Evolutionary conservation across 2,329 filamentous ascomycete species (phyloP).

Genomic region (Scedosporium dehoogii): DNA sequence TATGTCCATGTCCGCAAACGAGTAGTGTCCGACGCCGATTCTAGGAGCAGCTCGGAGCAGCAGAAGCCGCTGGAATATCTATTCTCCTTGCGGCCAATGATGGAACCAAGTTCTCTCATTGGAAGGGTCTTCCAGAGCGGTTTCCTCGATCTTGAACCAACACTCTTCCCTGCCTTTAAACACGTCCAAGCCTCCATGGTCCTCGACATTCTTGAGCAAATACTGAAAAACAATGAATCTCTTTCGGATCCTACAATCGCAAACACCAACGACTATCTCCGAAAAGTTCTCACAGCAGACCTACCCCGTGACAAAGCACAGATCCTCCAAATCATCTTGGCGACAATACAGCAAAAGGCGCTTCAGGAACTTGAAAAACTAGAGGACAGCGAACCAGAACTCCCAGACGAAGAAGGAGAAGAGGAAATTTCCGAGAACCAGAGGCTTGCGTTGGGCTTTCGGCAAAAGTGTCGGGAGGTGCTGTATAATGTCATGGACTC

Average conservation of each 20-base stretch:
- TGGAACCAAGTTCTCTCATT: constrained; percentile 36
- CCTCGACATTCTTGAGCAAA: constrained; percentile 34
- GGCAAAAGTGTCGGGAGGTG: constrained; percentile 36
- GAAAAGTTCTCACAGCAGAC: constrained; percentile 6
- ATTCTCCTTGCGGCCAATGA: constrained; percentile 40
- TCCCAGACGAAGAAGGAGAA: constrained; percentile 26
- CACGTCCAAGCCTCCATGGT: constrained; percentile 45
- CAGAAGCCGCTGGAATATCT: constrained; percentile 31
- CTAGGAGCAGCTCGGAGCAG: neutral
- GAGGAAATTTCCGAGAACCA: constrained; percentile 32
- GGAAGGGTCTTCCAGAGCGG: constrained; percentile 29
- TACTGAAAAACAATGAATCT: constrained; percentile 11
- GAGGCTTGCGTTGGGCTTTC: constrained; percentile 37
- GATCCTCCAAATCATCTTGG: constrained; percentile 24
- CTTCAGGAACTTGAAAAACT: constrained; percentile 33
- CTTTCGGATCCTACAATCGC: constrained; percentile 8
- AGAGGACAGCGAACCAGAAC: constrained; percentile 33
- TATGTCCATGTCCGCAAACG: constrained; percentile 47
- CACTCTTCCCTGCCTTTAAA: constrained; percentile 28
- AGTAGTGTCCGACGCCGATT: constrained; percentile 7
- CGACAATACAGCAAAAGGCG: constrained; percentile 33
- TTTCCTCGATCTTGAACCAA: constrained; percentile 14
- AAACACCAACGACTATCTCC: constrained; percentile 18
- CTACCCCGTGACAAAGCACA: constrained; percentile 17
- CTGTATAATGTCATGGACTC: constrained; percentile 33